phyloP scores from a whole-genome alignment of 2,329 filamentous ascomycete genomes.

The Metarhizium rileyi region DNA sequence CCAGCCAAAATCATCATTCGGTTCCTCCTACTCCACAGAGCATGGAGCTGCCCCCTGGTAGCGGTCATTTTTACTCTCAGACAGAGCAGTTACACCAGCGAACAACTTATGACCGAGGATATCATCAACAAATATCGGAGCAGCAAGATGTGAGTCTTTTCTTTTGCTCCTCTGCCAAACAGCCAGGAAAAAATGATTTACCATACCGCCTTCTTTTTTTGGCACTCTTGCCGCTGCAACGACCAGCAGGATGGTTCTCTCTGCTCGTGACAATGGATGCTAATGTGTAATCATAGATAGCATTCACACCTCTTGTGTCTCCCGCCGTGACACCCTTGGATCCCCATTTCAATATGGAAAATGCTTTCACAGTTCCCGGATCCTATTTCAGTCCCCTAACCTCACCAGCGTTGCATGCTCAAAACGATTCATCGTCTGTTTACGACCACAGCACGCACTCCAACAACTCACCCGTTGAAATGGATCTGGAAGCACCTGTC shows the following conservation, averaged over 20 bases:
- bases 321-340: slow-evolving; percentile 78
- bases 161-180: neutral
- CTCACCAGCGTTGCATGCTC: slow-evolving; percentile 69
- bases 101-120: slow-evolving; percentile 52
- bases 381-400: slow-evolving; percentile 78
- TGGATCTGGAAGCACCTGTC: slow-evolving; percentile 39
- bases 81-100: slow-evolving; percentile 44
- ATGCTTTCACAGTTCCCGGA: slow-evolving; percentile 51
- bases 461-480: slow-evolving; percentile 47
- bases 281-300: slow-evolving; percentile 41
- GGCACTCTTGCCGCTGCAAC: too few species aligned
- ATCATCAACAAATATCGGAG: slow-evolving; percentile 57
- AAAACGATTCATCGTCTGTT: slow-evolving; percentile 41
- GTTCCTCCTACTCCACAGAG: slow-evolving; percentile 76
- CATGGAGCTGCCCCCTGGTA: slow-evolving; percentile 60
- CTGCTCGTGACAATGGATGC: neutral
- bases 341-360: slow-evolving; percentile 53
- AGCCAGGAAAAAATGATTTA: too few species aligned
- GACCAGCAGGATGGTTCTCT: too few species aligned
- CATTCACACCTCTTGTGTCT: slow-evolving; percentile 72
- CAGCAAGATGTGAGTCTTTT: slow-evolving; percentile 50
- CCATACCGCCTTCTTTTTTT: too few species aligned
- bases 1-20: slow-evolving; percentile 45
- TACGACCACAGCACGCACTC: slow-evolving; percentile 36
- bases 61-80: slow-evolving; percentile 47